These are phyloP conservation scores for Thyridium curvatum DNA, from an alignment of 2,329 filamentous ascomycete species.

Conservation along the genomic window DNA sequence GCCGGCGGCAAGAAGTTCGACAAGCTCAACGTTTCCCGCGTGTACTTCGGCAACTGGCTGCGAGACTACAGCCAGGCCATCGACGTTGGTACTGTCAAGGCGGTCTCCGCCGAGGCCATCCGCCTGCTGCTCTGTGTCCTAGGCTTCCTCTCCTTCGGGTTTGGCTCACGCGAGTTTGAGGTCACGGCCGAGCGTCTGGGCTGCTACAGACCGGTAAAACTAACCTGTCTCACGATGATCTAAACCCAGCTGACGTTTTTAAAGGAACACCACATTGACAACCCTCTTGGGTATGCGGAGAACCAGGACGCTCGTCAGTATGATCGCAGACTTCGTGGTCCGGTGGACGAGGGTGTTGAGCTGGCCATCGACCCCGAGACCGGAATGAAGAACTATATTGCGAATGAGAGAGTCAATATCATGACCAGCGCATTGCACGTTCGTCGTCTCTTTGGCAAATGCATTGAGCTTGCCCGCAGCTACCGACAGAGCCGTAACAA, in stretches of 20 bases:
- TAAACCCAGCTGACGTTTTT: background rate
- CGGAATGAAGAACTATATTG: constrained; percentile 91
- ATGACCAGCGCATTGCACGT: constrained; percentile 78
- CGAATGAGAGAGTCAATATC: constrained; percentile 71
- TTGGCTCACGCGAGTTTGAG: constrained; percentile 78
- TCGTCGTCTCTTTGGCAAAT: constrained; percentile 63
- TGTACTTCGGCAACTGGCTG: constrained; percentile 97
- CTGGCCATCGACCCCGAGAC: constrained; percentile 69
- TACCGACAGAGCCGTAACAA: constrained; percentile 63
- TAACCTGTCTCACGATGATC: background rate
- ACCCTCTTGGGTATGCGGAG: constrained; percentile 78
- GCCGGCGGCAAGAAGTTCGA: constrained; percentile 73
- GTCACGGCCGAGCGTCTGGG: constrained; percentile 74
- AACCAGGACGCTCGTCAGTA: constrained; percentile 81
- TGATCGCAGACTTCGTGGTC: constrained; percentile 72
- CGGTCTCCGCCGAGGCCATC: constrained; percentile 85
- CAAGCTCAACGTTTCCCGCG: constrained; percentile 80
- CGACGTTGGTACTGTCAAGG: constrained; percentile 87
- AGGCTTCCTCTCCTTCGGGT: constrained; percentile 84
- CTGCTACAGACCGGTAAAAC: constrained; percentile 76
- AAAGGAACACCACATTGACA: constrained; percentile 55
- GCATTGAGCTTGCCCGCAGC: constrained; percentile 72
- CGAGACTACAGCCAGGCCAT: constrained; percentile 90
- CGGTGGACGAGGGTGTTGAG: constrained; percentile 72
- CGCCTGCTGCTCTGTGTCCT: constrained; percentile 83